These are phyloP conservation scores for Oidiodendron maius DNA, from an alignment of 495 filamentous ascomycete genomes.

Conservation along the genomic window DNA sequence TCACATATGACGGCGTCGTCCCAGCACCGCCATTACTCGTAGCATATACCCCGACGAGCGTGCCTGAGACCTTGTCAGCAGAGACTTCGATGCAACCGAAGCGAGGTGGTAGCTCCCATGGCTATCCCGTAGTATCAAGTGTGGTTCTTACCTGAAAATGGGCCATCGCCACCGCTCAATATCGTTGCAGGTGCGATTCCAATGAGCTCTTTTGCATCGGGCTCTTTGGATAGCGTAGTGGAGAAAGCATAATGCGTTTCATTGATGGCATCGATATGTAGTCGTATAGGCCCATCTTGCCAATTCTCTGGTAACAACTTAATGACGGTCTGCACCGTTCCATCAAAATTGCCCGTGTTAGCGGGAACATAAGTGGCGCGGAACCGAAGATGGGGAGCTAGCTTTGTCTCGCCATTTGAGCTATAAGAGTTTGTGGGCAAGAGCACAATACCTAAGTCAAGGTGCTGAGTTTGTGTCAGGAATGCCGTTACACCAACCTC, in stretches of 20 bases:
- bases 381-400: conserved; percentile 28
- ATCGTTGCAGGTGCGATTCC: conserved; percentile 31
- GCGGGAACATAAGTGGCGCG: conserved; percentile 30
- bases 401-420: neutral
- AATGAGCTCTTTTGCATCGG: conserved; percentile 27
- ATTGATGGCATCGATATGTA: conserved; percentile 42
- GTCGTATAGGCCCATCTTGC: conserved; percentile 24
- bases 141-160: conserved; percentile 39
- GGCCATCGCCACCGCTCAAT: conserved; percentile 38
- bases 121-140: no score
- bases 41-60: conserved; percentile 41
- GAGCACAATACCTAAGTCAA: conserved; percentile 44
- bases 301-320: conserved; percentile 21
- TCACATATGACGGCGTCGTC: conserved; percentile 35
- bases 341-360: neutral
- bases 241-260: conserved; percentile 40
- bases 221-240: conserved; percentile 29
- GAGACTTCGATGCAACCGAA: neutral
- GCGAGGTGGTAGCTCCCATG: neutral
- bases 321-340: neutral
- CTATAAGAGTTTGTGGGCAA: conserved; percentile 13
- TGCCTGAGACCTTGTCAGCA: conserved; percentile 8
- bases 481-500: conserved; percentile 42
- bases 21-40: conserved; percentile 44
- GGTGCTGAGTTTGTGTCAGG: conserved; percentile 46